Percentiles rank a stretch among this genome's conserved stretches.
phyloP scores from a whole-genome alignment of 805 yeast genomes.

The Pichia nakasei region DNA sequence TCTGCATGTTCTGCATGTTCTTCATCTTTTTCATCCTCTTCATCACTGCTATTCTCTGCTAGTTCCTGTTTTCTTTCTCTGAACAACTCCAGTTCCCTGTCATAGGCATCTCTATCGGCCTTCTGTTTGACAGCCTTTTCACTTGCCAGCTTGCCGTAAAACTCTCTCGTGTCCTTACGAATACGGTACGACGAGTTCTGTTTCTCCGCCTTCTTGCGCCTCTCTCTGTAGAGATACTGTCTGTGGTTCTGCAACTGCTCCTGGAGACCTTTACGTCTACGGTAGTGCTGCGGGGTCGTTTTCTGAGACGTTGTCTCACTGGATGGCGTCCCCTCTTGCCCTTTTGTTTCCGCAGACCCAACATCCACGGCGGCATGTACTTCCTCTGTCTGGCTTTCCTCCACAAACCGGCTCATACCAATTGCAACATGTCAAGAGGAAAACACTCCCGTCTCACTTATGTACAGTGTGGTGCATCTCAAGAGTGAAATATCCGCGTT shows the following conservation, averaged over 20 bases:
- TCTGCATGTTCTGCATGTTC: too few relatives aligned
- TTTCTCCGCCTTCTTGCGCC: constrained; percentile 26
- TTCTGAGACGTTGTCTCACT: not conserved
- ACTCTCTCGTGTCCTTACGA: constrained; percentile 29
- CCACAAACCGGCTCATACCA: not conserved
- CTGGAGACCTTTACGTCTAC: constrained; percentile 30
- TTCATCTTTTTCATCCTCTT: not conserved
- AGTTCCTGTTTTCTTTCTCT: not conserved
- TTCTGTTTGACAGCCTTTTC: constrained; percentile 18
- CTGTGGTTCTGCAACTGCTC: constrained; percentile 35
- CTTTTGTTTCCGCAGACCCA: constrained; percentile 2
- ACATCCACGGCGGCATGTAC: constrained; percentile 13
- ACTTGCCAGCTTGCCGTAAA: constrained; percentile 24
- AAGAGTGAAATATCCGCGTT: too few relatives aligned
- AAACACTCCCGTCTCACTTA: too few relatives aligned
- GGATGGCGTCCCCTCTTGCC: too few relatives aligned
- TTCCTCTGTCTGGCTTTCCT: constrained; percentile 3
- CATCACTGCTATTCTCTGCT: not conserved
- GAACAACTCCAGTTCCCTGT: not conserved
- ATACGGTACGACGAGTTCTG: constrained; percentile 36
- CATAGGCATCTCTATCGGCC: constrained; percentile 6
- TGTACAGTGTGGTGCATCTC: too few relatives aligned
- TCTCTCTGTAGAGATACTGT: constrained; percentile 21
- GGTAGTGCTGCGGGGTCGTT: not conserved
- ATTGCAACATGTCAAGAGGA: too few relatives aligned